These are phyloP conservation scores for Stemphylium lycopersici DNA, from an alignment of 2,329 filamentous ascomycete species.

Conservation along the genomic window DNA sequence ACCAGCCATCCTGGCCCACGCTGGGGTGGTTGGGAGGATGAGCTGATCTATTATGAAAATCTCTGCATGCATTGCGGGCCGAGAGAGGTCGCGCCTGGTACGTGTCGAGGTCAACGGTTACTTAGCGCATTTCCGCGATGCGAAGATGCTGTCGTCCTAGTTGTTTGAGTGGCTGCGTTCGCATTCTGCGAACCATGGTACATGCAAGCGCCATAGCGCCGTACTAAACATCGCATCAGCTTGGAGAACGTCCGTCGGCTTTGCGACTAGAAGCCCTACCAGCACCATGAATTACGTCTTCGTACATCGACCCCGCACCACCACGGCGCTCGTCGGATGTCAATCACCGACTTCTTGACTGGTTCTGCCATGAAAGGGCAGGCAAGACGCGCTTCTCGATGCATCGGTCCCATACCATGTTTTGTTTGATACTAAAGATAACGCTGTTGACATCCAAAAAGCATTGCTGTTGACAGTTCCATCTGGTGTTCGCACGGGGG, in stretches of 20 bases:
- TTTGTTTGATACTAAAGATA: background rate
- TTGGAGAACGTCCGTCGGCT: constrained; percentile 1
- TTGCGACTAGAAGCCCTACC: constrained; percentile 4
- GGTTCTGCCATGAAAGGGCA: constrained; percentile 1
- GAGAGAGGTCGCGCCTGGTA: constrained; percentile 22
- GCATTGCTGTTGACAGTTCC: background rate
- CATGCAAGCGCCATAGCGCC: constrained; percentile 6
- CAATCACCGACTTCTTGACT: constrained; percentile 3
- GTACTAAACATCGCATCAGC: background rate
- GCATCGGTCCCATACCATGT: background rate
- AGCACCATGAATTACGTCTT: constrained; percentile 4
- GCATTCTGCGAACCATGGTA: constrained; percentile 17
- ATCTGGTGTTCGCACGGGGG: background rate
- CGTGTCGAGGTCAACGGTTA: constrained; percentile 9
- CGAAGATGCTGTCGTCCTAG: constrained; percentile 2
- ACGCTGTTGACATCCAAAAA: constrained; percentile 7
- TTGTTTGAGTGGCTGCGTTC: constrained; percentile 14
- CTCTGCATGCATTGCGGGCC: constrained; percentile 32
- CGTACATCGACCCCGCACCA: constrained; percentile 10
- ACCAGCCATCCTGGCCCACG: constrained; percentile 18
- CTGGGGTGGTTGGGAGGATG: constrained; percentile 20
- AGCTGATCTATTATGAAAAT: constrained; percentile 28
- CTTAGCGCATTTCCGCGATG: constrained; percentile 6
- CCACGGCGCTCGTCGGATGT: constrained; percentile 7
- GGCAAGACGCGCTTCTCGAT: background rate